Base-by-base conservation (phyloP, 1,284 basidiomycete genomes). In the Leccinum huronense region DNA sequence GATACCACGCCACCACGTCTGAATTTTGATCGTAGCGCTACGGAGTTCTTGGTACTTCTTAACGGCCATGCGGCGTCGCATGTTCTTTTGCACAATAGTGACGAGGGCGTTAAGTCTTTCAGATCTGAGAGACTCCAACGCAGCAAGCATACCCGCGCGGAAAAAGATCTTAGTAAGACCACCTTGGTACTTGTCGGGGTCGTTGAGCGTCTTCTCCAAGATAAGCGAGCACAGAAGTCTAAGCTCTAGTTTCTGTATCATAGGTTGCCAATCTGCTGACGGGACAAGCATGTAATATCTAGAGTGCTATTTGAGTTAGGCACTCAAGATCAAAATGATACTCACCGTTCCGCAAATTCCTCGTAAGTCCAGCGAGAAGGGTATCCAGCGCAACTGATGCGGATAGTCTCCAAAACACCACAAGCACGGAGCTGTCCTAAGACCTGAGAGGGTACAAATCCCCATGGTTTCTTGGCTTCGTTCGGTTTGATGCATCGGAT, bases 401-500 rank as follows among this genome's bases (percentile, higher is more conserved):
- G 88, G 73, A 99, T 99, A 2, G 97, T 99, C 78, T 99, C 97
- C 59, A 99, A 83, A 57, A 99, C 97, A 90, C 97, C 97, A 79
- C 97, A 99, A 64, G 97, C 97, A 57, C 97, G 87, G 45, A 99
- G 82, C 76, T 99, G 97, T 38, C 94, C 90, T 48, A 99, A 80
- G 16, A 99, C 97, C 76, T 98, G 96, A 70, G 97, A 94, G 31
- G 97, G 94, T 63, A 94, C 89, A 72, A 98, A 96, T 75, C 95
- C 93, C 97, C 97, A 99, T 23, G 97, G 95, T 65, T 85, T 87
- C 80, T 99, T 99, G 67, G 87, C 85, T 74, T 99, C 97, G 77
- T 99, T 99, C 2, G 97, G 97, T 78, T 99, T 99, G 83, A 99
- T 99, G 78, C 97, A 99, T 61, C 97, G 90, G 72, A 99, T 99